Evolutionary conservation across 345 rosid species (phyloP), one percentile per base, ranked within the genome.

Genomic region (Rhodamnia argentea): DNA sequence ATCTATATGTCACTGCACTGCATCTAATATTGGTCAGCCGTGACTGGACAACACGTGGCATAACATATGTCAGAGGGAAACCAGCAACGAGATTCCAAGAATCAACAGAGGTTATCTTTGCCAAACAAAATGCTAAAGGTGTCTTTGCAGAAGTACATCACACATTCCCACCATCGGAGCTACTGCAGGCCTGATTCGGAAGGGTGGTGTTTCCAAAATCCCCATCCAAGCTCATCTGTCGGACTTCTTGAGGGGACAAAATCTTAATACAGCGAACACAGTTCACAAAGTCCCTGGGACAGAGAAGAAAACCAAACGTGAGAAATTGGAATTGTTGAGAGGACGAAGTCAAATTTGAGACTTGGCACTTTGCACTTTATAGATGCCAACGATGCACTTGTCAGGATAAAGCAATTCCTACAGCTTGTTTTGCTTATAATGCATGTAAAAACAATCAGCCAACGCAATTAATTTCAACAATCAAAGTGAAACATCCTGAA

Each of bases 191-290:
- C 83, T 93, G 96, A 88, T 90, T 93, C 13, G 91, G 92, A 85
- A 90, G 92, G 83, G 88, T 88, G 50, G 90, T 82, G 84, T 90
- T 94, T 55, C 93, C 93, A 29, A 93, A 90, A 84, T 92, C 96
- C 84, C 93, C 98, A 89, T 91, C 95, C 91, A 93, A 83, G 86
- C 96, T 93, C 97, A 93, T 93, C 87, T 94, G 96, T 86, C 92
- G 94, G n/a, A 93, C 98, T 90, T 95, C 98, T 75, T 92, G 96
- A 50, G 95, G 98, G 12, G 95, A 93, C 18, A 95, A 84, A 87
- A 95, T 95, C 92, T 93, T 95, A 86, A 94, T 93, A 90, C 87
- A 90, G 29, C 94, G 90, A 40, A 95, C 93, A 85, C 96, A 95
- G 87, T 86, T 92, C 85, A 94, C 96, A 87, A 95, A 95, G 90